Base-by-base conservation (phyloP, 2,329 filamentous ascomycete genomes). In the Didymella pinodella region DNA sequence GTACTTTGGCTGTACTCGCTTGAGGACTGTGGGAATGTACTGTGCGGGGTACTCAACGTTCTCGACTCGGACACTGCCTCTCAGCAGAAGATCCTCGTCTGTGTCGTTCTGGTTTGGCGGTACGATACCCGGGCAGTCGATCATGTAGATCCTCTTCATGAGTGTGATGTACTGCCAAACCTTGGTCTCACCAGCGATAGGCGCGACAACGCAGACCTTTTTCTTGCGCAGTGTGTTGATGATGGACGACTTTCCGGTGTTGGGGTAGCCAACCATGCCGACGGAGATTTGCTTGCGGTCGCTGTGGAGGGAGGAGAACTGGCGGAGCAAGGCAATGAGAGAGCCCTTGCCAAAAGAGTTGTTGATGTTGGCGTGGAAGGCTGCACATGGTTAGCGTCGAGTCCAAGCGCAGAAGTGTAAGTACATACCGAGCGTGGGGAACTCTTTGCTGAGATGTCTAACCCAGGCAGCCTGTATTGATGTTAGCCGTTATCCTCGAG, bases 331-430 rank as follows among this genome's bases (percentile, higher is more conserved):
- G 61, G 92, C 90, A 60, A 99, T 98, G 57, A 98, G 81, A 8
- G 92, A 96, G 18, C 95, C 95, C 79, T 98, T 98, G 62, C 95
- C 95, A 67, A 99, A 99, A 0, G 91, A 93, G 76, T 99, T 97
- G 73, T 90, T 98, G 73, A 99, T 92, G 49, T 88, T 93, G 2
- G 94, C 92, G 71, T 97, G 92, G 80, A 99, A 97, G 4, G 95
- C 95, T 66, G 29, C 14, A 25, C n/a, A 2, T 1, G 0, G 48
- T 67, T 59, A 67, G 60, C 25, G 5, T 3, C 14, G 18, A 14
- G 4, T 1, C n/a, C 4, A 14, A 38, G 25, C 11, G 18, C 26
- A 48, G 20, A 4, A 22, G 20, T 6, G n/a, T n/a, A 16, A 1
- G 14, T n/a, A 52, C 61, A 20, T 64, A 64, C 65, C 65, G 45